Percentiles rank a stretch among this genome's conserved stretches.
phyloP scores from a whole-genome alignment of 805 yeast genomes.

The Kodamaea hsintzibuensis region DNA sequence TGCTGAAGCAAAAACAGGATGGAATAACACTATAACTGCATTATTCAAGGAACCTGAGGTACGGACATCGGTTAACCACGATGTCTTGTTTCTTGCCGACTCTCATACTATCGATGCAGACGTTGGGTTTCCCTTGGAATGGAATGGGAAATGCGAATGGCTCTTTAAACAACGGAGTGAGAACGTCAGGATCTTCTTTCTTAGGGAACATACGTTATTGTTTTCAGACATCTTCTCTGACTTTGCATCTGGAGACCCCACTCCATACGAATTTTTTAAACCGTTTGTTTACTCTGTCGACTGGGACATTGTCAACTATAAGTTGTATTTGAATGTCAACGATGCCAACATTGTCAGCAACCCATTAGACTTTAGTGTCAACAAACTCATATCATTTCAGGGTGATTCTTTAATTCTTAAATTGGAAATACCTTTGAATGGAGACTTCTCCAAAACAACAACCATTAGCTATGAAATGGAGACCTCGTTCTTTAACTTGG shows the following conservation, averaged over 20 bases:
- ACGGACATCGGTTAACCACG: slow-evolving; percentile 87
- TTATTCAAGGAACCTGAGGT: slow-evolving; percentile 59
- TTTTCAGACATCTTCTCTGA: slow-evolving; percentile 74
- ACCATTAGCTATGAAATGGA: slow-evolving; percentile 49
- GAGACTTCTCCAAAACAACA: slow-evolving; percentile 51
- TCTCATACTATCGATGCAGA: slow-evolving; percentile 55
- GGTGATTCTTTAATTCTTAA: slow-evolving; percentile 56
- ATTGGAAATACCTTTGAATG: slow-evolving; percentile 58
- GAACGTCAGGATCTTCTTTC: slow-evolving; percentile 58
- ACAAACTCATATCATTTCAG: slow-evolving; percentile 70
- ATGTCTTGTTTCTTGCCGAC: slow-evolving; percentile 64
- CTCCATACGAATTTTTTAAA: slow-evolving; percentile 73
- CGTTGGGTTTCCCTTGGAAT: slow-evolving; percentile 69
- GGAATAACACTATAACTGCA: slow-evolving; percentile 48
- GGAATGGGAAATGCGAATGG: slow-evolving; percentile 85
- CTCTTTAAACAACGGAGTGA: slow-evolving; percentile 51
- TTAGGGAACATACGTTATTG: slow-evolving; percentile 80
- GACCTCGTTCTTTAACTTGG: slow-evolving; percentile 62
- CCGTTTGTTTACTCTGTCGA: slow-evolving; percentile 64
- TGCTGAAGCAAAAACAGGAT: slow-evolving; percentile 55
- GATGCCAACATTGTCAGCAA: slow-evolving; percentile 86
- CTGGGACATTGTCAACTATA: slow-evolving; percentile 60
- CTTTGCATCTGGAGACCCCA: slow-evolving; percentile 69
- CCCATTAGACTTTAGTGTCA: slow-evolving; percentile 81
- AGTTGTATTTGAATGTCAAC: slow-evolving; percentile 74